A percentile compares a stretch with the other conserved stretches of the same genome.
Evolutionary conservation across 1,284 basidiomycete species (phyloP).

Genomic region (Chiua sp.): DNA sequence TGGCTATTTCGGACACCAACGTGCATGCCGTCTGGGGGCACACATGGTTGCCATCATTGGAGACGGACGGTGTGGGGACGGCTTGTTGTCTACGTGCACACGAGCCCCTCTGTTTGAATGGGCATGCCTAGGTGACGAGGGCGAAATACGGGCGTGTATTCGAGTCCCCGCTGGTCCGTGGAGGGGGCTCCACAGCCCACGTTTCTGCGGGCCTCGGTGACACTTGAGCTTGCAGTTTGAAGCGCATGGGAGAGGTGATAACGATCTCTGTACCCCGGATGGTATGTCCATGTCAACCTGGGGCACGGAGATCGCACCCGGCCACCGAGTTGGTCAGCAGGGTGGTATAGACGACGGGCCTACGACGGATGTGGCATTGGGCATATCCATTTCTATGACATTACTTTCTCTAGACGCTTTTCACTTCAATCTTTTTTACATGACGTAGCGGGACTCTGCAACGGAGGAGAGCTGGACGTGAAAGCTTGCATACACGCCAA

Average conservation of each 20-base stretch:
- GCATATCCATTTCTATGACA: no score
- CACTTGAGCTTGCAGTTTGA: constrained; percentile 46
- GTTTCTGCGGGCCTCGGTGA: no score
- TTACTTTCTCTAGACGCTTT: no score
- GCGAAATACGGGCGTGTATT: constrained; percentile 55
- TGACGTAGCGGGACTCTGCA: no score
- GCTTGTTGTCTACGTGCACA: constrained; percentile 40
- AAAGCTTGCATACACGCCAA: no score
- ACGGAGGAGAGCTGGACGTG: no score
- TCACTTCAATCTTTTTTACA: no score
- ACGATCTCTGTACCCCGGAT: constrained; percentile 64
- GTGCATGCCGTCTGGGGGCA: constrained; percentile 6
- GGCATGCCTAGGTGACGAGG: constrained; percentile 45
- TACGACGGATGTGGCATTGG: no score
- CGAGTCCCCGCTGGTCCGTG: no score
- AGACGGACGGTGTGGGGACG: neutral
- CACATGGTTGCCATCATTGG: constrained; percentile 3
- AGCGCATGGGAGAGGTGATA: constrained; percentile 60
- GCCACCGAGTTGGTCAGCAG: no score
- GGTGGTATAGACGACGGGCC: no score
- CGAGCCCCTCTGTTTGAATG: constrained; percentile 31
- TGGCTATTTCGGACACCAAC: constrained; percentile 17
- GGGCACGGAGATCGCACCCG: neutral
- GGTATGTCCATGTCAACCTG: constrained; percentile 41
- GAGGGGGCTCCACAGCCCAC: no score